These are phyloP conservation scores for Mortierella antarctica DNA, from an alignment of 192 early-diverging fungal genomes.

Conservation along the genomic window DNA sequence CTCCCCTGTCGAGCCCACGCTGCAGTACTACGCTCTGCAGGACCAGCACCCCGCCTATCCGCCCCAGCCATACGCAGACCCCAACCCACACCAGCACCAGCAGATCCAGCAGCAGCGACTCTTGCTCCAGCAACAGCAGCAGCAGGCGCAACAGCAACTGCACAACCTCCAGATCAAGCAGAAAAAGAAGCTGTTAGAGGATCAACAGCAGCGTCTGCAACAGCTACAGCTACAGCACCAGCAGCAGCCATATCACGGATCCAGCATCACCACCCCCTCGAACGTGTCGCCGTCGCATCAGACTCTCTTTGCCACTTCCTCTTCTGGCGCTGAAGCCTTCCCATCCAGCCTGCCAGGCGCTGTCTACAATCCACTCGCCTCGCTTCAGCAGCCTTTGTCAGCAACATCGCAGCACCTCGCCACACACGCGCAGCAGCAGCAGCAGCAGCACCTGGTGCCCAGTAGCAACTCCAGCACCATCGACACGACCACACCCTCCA, in stretches of 20 bases:
- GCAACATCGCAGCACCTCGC: neutral
- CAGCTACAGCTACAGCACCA: slow-evolving; percentile 9
- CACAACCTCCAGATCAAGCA: slow-evolving; percentile 26
- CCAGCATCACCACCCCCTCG: neutral
- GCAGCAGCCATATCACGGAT: neutral
- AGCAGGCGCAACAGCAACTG: slow-evolving; percentile 19
- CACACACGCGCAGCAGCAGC: neutral
- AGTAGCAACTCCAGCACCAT: too few species aligned
- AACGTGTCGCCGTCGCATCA: neutral
- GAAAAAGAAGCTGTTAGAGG: slow-evolving; percentile 17
- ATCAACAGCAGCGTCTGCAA: slow-evolving; percentile 1
- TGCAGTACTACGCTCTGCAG: neutral
- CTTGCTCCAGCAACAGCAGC: slow-evolving; percentile 24
- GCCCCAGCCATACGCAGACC: too few species aligned
- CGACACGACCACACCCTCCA: slow-evolving; percentile 1
- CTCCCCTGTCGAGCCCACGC: neutral
- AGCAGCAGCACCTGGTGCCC: neutral
- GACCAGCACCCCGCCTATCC: neutral
- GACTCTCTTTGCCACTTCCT: too few species aligned
- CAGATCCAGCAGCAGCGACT: slow-evolving; percentile 8
- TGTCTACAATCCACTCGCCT: too few species aligned
- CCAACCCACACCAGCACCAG: slow-evolving; percentile 1
- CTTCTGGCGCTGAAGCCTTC: too few species aligned
- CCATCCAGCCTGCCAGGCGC: too few species aligned
- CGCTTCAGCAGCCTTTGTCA: neutral